These are phyloP conservation scores for Blastocystis sp. DNA, from an alignment of 352 stramenopile species.

Conservation along the genomic window DNA sequence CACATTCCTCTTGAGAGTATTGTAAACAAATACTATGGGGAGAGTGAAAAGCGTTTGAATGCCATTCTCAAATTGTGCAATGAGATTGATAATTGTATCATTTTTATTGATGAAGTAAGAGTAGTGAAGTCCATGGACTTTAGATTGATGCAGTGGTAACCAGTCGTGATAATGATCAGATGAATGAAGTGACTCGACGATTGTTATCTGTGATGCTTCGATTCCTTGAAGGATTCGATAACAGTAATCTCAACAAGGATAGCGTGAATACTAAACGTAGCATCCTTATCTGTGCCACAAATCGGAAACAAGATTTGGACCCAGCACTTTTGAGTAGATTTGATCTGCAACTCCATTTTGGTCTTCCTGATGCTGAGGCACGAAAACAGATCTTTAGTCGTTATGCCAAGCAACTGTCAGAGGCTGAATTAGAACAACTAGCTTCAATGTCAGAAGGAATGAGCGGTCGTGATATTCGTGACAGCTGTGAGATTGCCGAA, in stretches of 20 bases:
- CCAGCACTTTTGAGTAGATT: slow-evolving; percentile 85
- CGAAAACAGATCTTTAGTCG: slow-evolving; percentile 81
- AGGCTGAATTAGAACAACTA: slow-evolving; percentile 78
- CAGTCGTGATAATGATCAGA: slow-evolving; percentile 80
- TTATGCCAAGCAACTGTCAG: slow-evolving; percentile 83
- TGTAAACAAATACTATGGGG: slow-evolving; percentile 88
- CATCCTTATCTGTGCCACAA: slow-evolving; percentile 87
- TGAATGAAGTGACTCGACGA: slow-evolving; percentile 86
- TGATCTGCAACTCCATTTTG: slow-evolving; percentile 85
- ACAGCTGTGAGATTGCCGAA: slow-evolving; percentile 88
- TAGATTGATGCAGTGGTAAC: slow-evolving; percentile 84
- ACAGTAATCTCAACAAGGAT: slow-evolving; percentile 76
- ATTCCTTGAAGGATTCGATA: slow-evolving; percentile 87
- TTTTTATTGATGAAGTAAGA: slow-evolving; percentile 86
- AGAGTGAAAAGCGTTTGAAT: slow-evolving; percentile 89
- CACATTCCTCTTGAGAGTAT: slow-evolving; percentile 87
- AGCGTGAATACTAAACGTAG: slow-evolving; percentile 17
- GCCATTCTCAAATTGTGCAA: slow-evolving; percentile 88
- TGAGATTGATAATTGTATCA: slow-evolving; percentile 83
- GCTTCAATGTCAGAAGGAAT: slow-evolving; percentile 79
- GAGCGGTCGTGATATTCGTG: slow-evolving; percentile 88
- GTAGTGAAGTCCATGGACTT: slow-evolving; percentile 71
- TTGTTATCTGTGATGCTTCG: slow-evolving; percentile 86
- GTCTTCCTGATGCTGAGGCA: slow-evolving; percentile 80
- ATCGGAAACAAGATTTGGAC: slow-evolving; percentile 88